Percentiles rank a stretch among this genome's conserved stretches.
These are phyloP conservation scores for Avena sativa DNA, from an alignment of 176 grass and related monocot species.

Conservation along the genomic window DNA sequence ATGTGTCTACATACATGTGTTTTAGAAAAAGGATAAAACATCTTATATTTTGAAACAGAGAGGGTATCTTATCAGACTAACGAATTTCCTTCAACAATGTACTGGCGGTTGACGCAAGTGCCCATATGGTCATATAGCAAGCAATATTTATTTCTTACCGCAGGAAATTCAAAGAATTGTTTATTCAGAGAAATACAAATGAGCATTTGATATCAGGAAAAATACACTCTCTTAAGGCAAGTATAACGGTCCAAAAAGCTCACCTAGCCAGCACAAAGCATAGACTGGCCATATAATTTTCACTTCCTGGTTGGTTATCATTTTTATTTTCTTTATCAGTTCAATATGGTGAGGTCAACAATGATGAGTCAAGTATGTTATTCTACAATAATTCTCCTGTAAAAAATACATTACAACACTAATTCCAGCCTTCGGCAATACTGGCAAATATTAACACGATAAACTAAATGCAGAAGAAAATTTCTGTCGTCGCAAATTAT, in stretches of 20 bases:
- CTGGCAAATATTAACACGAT: background rate
- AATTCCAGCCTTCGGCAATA: background rate
- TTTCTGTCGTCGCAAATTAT: too few relatives aligned
- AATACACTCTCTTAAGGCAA: background rate
- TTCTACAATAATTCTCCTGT: constrained; percentile 90
- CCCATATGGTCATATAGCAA: background rate
- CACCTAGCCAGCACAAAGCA: constrained; percentile 85
- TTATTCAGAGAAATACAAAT: constrained; percentile 11
- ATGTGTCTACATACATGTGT: too few relatives aligned
- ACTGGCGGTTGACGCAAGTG: background rate
- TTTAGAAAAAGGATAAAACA: too few relatives aligned
- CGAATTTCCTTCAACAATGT: too few relatives aligned
- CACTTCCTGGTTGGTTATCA: constrained; percentile 43
- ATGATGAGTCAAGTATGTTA: constrained; percentile 75
- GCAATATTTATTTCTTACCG: background rate
- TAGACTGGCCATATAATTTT: constrained; percentile 75
- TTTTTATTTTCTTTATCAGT: constrained; percentile 78
- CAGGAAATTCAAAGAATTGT: background rate
- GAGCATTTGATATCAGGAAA: background rate
- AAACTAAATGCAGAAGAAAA: too few relatives aligned
- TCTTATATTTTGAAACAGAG: too few relatives aligned
- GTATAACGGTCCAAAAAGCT: constrained; percentile 2
- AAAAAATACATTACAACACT: background rate
- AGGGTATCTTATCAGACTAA: too few relatives aligned
- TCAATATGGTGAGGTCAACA: constrained; percentile 44